Evolutionary conservation across 345 rosid species (phyloP).

Genomic region (Brassica juncea): DNA sequence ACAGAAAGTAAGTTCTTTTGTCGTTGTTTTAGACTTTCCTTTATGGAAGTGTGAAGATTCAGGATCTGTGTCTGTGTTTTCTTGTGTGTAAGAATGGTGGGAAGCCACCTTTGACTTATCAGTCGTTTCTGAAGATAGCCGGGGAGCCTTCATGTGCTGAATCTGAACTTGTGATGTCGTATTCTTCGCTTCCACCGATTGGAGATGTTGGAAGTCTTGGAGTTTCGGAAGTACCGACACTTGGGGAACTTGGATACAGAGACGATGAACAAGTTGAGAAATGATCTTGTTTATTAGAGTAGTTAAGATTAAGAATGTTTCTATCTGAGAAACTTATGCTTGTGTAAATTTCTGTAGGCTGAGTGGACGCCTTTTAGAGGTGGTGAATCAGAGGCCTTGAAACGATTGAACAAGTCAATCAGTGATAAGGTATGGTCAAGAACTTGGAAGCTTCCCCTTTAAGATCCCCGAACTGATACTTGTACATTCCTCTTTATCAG

Average conservation of each 20-base stretch:
- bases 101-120: conserved; percentile 76
- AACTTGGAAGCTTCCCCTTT: background rate
- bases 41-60: background rate
- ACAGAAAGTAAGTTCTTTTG: conserved; percentile 48
- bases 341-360: conserved; percentile 44
- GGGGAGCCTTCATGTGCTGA: conserved; percentile 77
- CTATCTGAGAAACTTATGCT: conserved; percentile 11
- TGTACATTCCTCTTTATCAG: background rate
- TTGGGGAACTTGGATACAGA: conserved; percentile 70
- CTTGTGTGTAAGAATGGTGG: conserved; percentile 68
- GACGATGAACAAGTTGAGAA: conserved; percentile 54
- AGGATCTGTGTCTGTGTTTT: background rate
- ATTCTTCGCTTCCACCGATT: conserved; percentile 67
- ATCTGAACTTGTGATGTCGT: conserved; percentile 48
- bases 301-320: background rate
- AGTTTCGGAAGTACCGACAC: conserved; percentile 62
- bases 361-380: conserved; percentile 75
- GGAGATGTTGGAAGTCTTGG: conserved; percentile 61
- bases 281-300: background rate
- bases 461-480: background rate
- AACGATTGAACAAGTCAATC: conserved; percentile 61
- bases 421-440: conserved; percentile 55
- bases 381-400: conserved; percentile 84
- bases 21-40: background rate
- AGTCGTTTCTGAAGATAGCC: conserved; percentile 84